Percentiles rank a stretch among this genome's conserved stretches.
Evolutionary conservation across 345 rosid genomes (phyloP).

Genomic region (Physaria fendleri): DNA sequence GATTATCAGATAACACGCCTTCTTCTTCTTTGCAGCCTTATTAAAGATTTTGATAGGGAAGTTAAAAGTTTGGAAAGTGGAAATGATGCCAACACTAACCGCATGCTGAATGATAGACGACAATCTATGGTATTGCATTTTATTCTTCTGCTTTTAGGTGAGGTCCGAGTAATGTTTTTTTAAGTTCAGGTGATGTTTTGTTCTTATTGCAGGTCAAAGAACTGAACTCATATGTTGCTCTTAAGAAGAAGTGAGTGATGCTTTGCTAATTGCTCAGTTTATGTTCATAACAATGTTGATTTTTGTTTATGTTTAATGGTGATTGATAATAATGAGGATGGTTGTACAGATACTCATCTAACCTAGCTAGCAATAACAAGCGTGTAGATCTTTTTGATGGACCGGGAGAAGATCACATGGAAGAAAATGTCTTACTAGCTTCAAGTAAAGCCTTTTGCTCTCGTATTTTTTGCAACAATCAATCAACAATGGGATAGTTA

Average conservation of each 20-base stretch:
- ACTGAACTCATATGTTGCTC: conserved; percentile 75
- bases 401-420: conserved; percentile 65
- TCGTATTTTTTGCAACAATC: background rate
- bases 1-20: background rate
- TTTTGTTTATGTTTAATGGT: background rate
- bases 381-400: conserved; percentile 91
- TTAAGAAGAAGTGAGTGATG: conserved; percentile 59
- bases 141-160: background rate
- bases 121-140: conserved; percentile 64
- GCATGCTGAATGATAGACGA: conserved; percentile 69
- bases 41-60: conserved; percentile 87
- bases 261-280: background rate
- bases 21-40: conserved; percentile 55
- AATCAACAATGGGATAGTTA: conserved; percentile 4
- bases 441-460: conserved; percentile 52
- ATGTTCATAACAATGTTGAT: background rate
- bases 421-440: conserved; percentile 80
- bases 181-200: conserved; percentile 3
- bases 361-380: conserved; percentile 66
- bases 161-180: background rate
- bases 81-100: conserved; percentile 57
- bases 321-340: conserved; percentile 8
- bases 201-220: conserved; percentile 60
- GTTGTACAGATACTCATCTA: conserved; percentile 56
- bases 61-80: conserved; percentile 59